These are phyloP conservation scores for Mycotypha africana DNA, from an alignment of 371 early-diverging fungal genomes.

Conservation along the genomic window DNA sequence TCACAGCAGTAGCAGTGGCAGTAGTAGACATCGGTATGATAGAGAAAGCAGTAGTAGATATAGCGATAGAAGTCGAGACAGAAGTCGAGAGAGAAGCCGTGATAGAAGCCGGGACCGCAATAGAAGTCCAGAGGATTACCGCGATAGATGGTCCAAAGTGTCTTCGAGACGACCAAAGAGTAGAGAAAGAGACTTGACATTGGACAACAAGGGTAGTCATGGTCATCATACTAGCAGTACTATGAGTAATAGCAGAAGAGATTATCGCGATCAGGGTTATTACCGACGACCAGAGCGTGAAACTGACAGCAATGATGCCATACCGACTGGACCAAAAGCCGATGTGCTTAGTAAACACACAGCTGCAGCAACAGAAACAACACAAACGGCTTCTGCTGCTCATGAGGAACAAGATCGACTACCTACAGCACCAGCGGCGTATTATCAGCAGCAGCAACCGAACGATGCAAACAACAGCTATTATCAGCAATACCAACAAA, in stretches of 20 bases:
- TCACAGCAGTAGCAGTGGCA: background rate
- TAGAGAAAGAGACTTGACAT: slow-evolving; percentile 14
- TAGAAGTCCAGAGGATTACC: slow-evolving; percentile 4
- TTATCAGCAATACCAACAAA: background rate
- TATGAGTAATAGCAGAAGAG: slow-evolving; percentile 5
- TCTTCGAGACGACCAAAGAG: slow-evolving; percentile 15
- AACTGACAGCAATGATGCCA: background rate
- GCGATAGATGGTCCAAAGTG: slow-evolving; percentile 8
- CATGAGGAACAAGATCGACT: slow-evolving; percentile 2
- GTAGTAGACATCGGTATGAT: slow-evolving; percentile 3
- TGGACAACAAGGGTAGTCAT: too few species aligned
- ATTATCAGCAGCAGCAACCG: slow-evolving; percentile 12
- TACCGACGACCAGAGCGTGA: slow-evolving; percentile 8
- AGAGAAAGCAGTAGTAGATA: slow-evolving; percentile 4
- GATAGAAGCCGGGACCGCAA: background rate
- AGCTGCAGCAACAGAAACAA: background rate
- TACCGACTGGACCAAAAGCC: slow-evolving; percentile 14
- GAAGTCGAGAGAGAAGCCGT: slow-evolving; percentile 6
- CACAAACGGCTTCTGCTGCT: background rate
- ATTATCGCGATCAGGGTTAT: background rate
- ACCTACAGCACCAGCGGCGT: slow-evolving; percentile 20
- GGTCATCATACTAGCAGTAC: too few species aligned
- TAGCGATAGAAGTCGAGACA: slow-evolving; percentile 10
- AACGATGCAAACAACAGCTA: background rate
- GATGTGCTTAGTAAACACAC: background rate